Conservation (phyloP, 192 early-diverging fungal species). For the Piromyces sp. region DNA sequence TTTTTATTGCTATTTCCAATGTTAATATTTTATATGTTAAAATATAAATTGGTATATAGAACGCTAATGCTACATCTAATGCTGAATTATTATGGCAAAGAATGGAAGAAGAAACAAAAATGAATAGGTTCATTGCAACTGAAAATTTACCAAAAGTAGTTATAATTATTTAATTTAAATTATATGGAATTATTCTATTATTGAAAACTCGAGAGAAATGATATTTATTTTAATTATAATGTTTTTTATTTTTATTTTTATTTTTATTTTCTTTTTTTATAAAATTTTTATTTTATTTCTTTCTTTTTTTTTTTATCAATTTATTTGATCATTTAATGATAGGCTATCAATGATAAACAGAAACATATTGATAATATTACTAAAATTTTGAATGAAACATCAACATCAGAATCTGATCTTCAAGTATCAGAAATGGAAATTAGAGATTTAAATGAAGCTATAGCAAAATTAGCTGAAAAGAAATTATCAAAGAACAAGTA, state of each 20-base stretch:
- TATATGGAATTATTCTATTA: no score
- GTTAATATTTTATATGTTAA: no score
- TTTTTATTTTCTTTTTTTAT: no score
- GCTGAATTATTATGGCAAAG: not conserved
- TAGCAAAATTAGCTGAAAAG: conserved; percentile 29
- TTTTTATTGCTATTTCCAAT: no score
- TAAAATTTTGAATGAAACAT: conserved; percentile 23
- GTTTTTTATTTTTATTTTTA: no score
- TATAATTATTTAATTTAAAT: no score
- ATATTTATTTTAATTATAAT: no score
- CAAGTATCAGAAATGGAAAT: conserved; percentile 24
- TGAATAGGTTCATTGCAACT: conserved; percentile 33
- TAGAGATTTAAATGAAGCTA: conserved; percentile 19
- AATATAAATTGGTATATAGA: no score
- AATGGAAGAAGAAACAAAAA: conserved; percentile 36
- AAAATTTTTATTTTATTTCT: not conserved
- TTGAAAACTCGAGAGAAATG: no score
- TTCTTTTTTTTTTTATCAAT: not conserved
- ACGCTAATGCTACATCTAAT: not conserved
- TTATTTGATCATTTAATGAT: no score
- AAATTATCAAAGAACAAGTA: conserved; percentile 23
- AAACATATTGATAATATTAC: conserved; percentile 20
- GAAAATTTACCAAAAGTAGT: conserved; percentile 38
- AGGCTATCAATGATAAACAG: conserved; percentile 19
- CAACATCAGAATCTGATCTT: conserved; percentile 19